A percentile compares a stretch with the other conserved stretches of the same genome.
These are phyloP conservation scores for Punctularia strigosozonata DNA, from an alignment of 768 basidiomycete genomes.

Conservation along the genomic window DNA sequence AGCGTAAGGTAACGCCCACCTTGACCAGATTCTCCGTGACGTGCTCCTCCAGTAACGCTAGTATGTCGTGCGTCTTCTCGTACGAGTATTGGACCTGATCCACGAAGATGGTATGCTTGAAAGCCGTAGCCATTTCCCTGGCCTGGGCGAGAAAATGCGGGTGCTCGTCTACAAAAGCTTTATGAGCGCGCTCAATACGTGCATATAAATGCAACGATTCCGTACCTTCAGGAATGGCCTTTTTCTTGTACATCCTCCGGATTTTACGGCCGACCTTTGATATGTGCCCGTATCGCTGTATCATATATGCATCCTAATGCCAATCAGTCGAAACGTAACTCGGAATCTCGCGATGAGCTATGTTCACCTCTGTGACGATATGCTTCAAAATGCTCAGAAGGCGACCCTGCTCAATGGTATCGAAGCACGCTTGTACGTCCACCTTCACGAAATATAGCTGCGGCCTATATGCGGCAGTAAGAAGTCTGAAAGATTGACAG, in stretches of 20 bases:
- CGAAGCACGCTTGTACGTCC: conserved; percentile 93
- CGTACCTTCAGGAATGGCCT: conserved; percentile 58
- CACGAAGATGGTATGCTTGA: conserved; percentile 73
- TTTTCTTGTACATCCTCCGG: conserved; percentile 42
- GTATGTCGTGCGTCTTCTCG: conserved; percentile 43
- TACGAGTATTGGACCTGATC: conserved; percentile 56
- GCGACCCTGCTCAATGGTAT: conserved; percentile 86
- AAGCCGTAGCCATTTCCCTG: conserved; percentile 43
- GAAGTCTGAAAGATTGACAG: neutral
- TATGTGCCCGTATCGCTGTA: conserved; percentile 62
- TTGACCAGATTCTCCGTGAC: conserved; percentile 90
- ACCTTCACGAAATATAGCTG: conserved; percentile 93
- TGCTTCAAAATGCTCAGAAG: conserved; percentile 65
- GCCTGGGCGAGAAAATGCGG: conserved; percentile 68
- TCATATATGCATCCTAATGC: conserved; percentile 58
- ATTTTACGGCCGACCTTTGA: conserved; percentile 42
- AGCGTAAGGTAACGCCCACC: too few species aligned
- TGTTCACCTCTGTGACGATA: conserved; percentile 57
- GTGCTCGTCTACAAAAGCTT: conserved; percentile 52
- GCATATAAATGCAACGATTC: neutral
- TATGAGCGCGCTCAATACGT: neutral
- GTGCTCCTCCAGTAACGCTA: conserved; percentile 77
- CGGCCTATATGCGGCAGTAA: conserved; percentile 38
- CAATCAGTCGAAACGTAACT: neutral
- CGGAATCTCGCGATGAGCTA: neutral